Conservation (phyloP, 805 yeast genomes). For the Nakazawaea populi region DNA sequence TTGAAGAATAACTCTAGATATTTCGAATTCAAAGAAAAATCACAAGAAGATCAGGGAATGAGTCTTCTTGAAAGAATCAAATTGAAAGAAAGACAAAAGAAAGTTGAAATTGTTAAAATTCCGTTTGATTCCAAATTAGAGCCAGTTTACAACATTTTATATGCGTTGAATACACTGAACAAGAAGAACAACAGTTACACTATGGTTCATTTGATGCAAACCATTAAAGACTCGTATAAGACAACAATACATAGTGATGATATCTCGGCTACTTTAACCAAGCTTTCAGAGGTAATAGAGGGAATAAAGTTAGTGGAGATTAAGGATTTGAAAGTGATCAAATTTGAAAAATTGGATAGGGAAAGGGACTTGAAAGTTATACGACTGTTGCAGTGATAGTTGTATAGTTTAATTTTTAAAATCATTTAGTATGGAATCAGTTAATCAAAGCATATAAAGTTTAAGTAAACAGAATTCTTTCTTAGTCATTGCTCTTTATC, state of each 20-base stretch:
- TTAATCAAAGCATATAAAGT: too few species aligned
- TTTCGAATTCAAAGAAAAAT: conserved; percentile 29
- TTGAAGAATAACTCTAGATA: conserved; percentile 28
- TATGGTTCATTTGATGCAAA: conserved; percentile 12
- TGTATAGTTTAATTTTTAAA: too few species aligned
- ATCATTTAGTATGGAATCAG: too few species aligned
- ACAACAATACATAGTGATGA: conserved; percentile 16
- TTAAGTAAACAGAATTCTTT: too few species aligned
- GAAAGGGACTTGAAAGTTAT: conserved; percentile 13
- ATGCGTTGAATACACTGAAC: conserved; percentile 16
- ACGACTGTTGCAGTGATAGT: neutral
- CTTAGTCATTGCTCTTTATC: too few species aligned
- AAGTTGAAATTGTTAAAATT: conserved; percentile 5
- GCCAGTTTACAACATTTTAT: conserved; percentile 18
- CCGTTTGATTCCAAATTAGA: conserved; percentile 14
- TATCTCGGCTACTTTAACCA: conserved; percentile 11
- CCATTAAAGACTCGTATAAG: conserved; percentile 17
- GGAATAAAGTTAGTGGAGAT: conserved; percentile 13
- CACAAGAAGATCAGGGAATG: conserved; percentile 14
- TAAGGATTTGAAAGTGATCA: conserved; percentile 16
- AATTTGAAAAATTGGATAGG: conserved; percentile 15
- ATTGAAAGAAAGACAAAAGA: conserved; percentile 25
- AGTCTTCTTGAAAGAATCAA: conserved; percentile 34
- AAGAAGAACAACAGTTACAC: conserved; percentile 8
- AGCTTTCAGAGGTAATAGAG: conserved; percentile 9